Conservation (phyloP, 106 monocot genomes). For the Chionographis japonica region DNA sequence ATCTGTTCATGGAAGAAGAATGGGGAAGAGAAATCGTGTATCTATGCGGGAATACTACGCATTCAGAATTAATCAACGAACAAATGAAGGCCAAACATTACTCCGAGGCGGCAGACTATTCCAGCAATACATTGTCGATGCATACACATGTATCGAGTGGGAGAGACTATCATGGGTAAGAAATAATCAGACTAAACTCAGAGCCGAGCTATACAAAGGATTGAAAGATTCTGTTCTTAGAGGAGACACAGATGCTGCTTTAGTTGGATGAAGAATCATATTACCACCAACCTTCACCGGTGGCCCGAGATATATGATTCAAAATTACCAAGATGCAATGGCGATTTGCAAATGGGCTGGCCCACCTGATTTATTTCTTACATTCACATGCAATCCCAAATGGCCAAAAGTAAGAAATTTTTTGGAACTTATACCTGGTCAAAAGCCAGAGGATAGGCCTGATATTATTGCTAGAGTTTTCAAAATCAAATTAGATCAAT, state of each 20-base stretch:
- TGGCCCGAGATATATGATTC: constrained; percentile 14
- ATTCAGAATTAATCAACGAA: constrained; percentile 12
- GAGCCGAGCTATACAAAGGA: constrained; percentile 11
- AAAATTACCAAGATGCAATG: constrained; percentile 35
- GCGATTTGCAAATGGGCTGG: constrained; percentile 14
- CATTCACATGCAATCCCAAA: constrained; percentile 25
- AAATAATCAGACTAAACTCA: constrained; percentile 5
- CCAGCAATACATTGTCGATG: constrained; percentile 26
- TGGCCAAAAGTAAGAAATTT: constrained; percentile 11
- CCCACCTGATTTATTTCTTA: constrained; percentile 15
- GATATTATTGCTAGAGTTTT: constrained; percentile 20
- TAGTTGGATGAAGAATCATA: constrained; percentile 8
- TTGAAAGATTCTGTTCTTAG: background rate
- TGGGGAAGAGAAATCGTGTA: background rate
- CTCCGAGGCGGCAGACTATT: constrained; percentile 5
- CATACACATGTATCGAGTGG: constrained; percentile 11
- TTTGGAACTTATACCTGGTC: background rate
- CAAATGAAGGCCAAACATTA: background rate
- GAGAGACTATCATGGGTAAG: background rate
- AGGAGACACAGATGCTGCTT: background rate
- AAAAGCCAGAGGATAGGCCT: constrained; percentile 10
- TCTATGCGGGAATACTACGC: constrained; percentile 16
- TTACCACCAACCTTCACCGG: constrained; percentile 17
- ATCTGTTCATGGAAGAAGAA: background rate
- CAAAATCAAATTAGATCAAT: constrained; percentile 13